Base-by-base conservation (phyloP, 1,139 yeast species). In the Saccharomyces pastorianus region DNA sequence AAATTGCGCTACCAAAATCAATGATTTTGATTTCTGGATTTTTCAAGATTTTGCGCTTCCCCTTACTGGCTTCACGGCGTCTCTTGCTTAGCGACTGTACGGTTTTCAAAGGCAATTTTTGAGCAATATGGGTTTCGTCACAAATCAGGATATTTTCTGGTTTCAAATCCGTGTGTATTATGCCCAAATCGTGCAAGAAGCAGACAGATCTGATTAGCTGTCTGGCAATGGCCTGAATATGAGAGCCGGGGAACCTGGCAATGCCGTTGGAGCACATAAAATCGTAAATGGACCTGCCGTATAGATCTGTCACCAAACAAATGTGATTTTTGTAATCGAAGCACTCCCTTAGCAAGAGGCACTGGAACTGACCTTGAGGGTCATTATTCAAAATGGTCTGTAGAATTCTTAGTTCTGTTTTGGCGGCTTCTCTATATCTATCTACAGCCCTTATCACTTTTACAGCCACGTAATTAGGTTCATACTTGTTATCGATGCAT, bases 1-100 rank as follows among this genome's bases (percentile, higher is more conserved):
- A 95, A 6, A 95, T 85, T 0, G 99, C 97, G 53, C 95, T 84
- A 20, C 99, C 99, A 71, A 93, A 95, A 72, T 95, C 99, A 61
- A 95, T 95, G 46, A 93, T 81, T 68, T 88, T 91, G 52, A 93
- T 88, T 59, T 83, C 78, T 1, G 98, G 96, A 66, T 87, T 83
- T 51, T 78, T 79, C 58, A 95, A 74, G n/a, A 88, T 75, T 61
- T 78, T 79, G 48, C 72, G 60, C 49, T 62, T 67, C 20, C 72
- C 70, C 41, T 66, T 64, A 49, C 67, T 64, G 68, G 77, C 62
- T 54, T 64, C 61, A 69, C 61, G 59, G 32, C 72, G 59, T 52
- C 72, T 64, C 32, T 58, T 59, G 11, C 67, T 61, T 54, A 69
- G 51, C 4, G 61, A 56, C 20, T 61, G 54, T 2, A 63, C 53